Evolutionary conservation across 2,329 filamentous ascomycete genomes (phyloP).

Genomic region (Penicillium sp.): DNA sequence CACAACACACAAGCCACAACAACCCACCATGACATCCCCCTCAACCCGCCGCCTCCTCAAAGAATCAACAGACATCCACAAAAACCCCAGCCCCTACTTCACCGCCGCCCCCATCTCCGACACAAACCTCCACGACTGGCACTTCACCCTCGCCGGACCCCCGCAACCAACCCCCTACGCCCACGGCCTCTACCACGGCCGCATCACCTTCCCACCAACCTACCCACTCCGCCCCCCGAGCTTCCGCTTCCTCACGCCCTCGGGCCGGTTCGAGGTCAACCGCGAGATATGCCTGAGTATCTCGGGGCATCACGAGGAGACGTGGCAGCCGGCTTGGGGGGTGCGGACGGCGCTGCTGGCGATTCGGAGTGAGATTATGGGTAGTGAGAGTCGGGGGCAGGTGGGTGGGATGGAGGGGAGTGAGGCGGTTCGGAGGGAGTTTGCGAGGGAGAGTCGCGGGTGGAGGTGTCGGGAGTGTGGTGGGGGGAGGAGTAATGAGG

Average conservation of each 20-base stretch:
- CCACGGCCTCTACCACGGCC: constrained; percentile 87
- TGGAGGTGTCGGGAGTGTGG: constrained; percentile 74
- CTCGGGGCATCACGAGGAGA: constrained; percentile 93
- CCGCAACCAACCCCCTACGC: constrained; percentile 76
- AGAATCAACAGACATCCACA: constrained; percentile 85
- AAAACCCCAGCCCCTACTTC: constrained; percentile 80
- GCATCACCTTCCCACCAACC: constrained; percentile 83
- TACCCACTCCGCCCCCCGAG: constrained; percentile 91
- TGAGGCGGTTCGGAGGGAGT: constrained; percentile 64
- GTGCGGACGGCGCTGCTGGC: constrained; percentile 81
- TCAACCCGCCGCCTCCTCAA: constrained; percentile 58
- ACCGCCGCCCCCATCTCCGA: constrained; percentile 78
- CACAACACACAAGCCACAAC: not conserved
- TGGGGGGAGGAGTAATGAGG: constrained; percentile 51
- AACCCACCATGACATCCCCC: constrained; percentile 32
- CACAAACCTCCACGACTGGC: constrained; percentile 91
- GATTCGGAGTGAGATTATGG: constrained; percentile 82
- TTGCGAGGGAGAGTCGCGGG: constrained; percentile 66
- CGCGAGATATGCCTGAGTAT: constrained; percentile 96
- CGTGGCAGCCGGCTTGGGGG: constrained; percentile 98
- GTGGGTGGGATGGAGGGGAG: constrained; percentile 82
- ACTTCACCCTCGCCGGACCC: constrained; percentile 93
- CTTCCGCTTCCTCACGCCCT: constrained; percentile 94
- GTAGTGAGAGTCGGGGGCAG: constrained; percentile 83
- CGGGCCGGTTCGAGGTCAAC: constrained; percentile 92